These are phyloP conservation scores for Sodiomyces alkalinus DNA, from an alignment of 2,329 filamentous ascomycete genomes.

Conservation along the genomic window DNA sequence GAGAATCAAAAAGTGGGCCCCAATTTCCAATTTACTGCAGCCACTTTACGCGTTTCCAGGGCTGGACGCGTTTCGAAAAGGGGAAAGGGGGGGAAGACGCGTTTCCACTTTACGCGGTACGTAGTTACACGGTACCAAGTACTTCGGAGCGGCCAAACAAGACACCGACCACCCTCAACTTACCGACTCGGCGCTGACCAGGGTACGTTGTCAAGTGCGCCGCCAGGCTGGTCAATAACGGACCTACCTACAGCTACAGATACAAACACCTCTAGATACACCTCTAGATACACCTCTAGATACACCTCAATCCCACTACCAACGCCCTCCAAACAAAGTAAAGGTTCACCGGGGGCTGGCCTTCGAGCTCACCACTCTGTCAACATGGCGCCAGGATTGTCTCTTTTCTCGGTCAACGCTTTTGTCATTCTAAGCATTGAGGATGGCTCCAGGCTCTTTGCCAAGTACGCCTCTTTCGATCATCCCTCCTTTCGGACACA, in stretches of 20 bases:
- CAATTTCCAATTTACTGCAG: constrained; percentile 4
- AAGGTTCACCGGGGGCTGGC: background rate
- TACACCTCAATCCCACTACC: constrained; percentile 1
- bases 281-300: background rate
- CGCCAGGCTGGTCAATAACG: constrained; percentile 1
- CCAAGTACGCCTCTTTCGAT: constrained; percentile 50
- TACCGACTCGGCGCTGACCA: too few species aligned
- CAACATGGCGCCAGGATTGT: constrained; percentile 58
- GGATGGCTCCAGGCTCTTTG: constrained; percentile 80
- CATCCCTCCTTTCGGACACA: background rate
- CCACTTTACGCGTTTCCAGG: constrained; percentile 3
- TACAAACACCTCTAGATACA: background rate
- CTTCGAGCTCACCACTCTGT: constrained; percentile 4
- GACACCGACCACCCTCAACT: too few species aligned
- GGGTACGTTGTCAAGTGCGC: background rate
- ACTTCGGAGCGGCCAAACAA: constrained; percentile 2
- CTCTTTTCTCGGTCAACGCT: constrained; percentile 62
- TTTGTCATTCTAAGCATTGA: constrained; percentile 69
- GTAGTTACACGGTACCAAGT: background rate
- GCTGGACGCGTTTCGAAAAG: constrained; percentile 2
- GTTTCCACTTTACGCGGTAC: constrained; percentile 6
- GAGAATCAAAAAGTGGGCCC: constrained; percentile 6
- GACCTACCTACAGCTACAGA: background rate
- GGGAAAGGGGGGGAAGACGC: constrained; percentile 3
- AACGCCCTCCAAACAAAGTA: too few species aligned